Percentiles rank a stretch among this genome's conserved stretches.
phyloP scores from a whole-genome alignment of 1,284 basidiomycete species.

The Farysia itapuensis region DNA sequence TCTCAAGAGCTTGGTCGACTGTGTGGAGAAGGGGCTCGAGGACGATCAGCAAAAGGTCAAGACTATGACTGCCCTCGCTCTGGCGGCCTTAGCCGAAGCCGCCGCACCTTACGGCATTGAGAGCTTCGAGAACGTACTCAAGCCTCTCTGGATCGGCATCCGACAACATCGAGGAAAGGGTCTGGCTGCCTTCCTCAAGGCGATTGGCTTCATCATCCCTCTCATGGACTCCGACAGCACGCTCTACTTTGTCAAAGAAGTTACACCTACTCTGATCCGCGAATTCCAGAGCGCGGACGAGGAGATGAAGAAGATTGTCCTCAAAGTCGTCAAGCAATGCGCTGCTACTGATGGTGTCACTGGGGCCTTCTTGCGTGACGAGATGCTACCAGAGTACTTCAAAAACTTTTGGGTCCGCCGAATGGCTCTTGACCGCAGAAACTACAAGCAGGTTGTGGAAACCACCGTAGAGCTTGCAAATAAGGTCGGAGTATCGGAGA shows the following conservation, averaged over 20 bases:
- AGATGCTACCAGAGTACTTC: constrained; percentile 99
- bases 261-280: constrained; percentile 71
- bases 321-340: constrained; percentile 99
- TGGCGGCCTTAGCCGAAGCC: constrained; percentile 96
- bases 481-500: constrained; percentile 93
- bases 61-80: constrained; percentile 94
- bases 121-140: constrained; percentile 96
- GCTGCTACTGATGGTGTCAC: constrained; percentile 79
- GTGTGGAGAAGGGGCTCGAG: constrained; percentile 89
- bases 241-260: constrained; percentile 59
- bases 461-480: constrained; percentile 97
- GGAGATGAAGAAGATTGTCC: constrained; percentile 99
- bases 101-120: constrained; percentile 99
- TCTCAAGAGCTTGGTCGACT: constrained; percentile 91
- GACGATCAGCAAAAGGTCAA: constrained; percentile 99
- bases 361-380: constrained; percentile 68
- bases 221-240: constrained; percentile 91
- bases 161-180: constrained; percentile 97
- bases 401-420: constrained; percentile 92
- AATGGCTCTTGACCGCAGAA: constrained; percentile 94
- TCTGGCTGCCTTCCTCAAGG: constrained; percentile 95
- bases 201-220: constrained; percentile 98
- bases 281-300: constrained; percentile 99
- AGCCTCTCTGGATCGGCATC: constrained; percentile 97
- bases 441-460: constrained; percentile 96